Conservation (phyloP, 148 eudicot genomes). For the Suaeda aralocaspica region DNA sequence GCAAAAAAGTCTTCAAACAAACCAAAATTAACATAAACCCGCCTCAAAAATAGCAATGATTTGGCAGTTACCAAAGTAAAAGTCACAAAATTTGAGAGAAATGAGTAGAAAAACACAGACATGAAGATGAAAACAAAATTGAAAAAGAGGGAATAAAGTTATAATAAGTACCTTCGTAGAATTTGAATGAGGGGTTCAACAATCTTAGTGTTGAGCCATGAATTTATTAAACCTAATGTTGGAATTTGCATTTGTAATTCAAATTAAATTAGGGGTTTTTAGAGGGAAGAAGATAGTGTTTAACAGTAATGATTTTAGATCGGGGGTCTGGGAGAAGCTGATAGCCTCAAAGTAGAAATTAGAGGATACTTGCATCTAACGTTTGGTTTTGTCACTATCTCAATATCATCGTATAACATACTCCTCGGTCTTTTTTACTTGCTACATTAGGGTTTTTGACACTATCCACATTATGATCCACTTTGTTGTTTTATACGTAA, state of each 20-base stretch:
- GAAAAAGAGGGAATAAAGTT: background rate
- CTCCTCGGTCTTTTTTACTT: too few species aligned
- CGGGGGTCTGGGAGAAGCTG: too few species aligned
- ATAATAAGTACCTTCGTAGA: conserved; percentile 86
- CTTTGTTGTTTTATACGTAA: too few species aligned
- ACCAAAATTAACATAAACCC: background rate
- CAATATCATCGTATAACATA: too few species aligned
- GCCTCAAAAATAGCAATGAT: background rate
- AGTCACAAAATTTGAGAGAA: background rate
- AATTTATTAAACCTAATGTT: conserved; percentile 20
- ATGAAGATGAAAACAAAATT: background rate
- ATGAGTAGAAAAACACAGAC: background rate
- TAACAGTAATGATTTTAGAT: too few species aligned
- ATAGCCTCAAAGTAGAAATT: too few species aligned
- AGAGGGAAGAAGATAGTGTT: too few species aligned
- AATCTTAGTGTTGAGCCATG: conserved; percentile 57
- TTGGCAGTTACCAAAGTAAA: background rate
- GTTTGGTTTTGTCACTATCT: too few species aligned
- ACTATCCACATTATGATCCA: too few species aligned
- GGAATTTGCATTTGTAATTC: conserved; percentile 18
- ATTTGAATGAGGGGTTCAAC: conserved; percentile 75
- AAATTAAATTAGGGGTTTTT: too few species aligned
- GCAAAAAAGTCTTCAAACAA: background rate
- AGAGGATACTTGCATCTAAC: too few species aligned
- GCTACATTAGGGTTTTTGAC: too few species aligned